Base-by-base conservation (phyloP, 2,329 filamentous ascomycete species). In the Ophiostoma himal-ulmi region DNA sequence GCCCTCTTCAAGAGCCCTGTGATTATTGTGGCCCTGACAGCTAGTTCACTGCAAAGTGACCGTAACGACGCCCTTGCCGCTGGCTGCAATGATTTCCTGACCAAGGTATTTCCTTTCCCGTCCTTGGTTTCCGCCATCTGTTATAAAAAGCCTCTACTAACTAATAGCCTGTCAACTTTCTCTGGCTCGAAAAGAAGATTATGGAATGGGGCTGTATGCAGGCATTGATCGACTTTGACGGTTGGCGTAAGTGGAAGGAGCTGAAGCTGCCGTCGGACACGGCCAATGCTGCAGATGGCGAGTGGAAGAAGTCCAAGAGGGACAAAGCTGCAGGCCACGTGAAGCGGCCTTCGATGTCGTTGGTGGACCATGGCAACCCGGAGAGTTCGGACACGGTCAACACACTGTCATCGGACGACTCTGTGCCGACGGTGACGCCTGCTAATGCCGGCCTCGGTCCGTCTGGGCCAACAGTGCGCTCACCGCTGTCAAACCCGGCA, bases 201-300 rank as follows among this genome's bases (percentile, higher is more conserved):
- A 97, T 96, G 81, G 95, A 99, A 83, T 99, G 95, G 95, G 95
- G 95, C 70, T 98, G 95, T 82, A 99, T 99, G 95, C 95, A 98
- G 82, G 95, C 95, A 11, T 85, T 99, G 34, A 98, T 99, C 77
- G 95, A 99, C 82, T 98, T 95, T 78, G 94, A 98, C 78, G 95
- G 95, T 73, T 99, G 95, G 95, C 88, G 94, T 70, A 93, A 93
- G 79, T 99, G 95, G 95, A 97, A 97, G 79, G 92, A 95, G 76
- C 94, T 67, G 20, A 67, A 67, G 65, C 65, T 67, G 65, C 65
- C 65, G 11, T 65, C 62, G 34, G 62, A 65, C 20, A 22, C 65
- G n/a, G 37, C 65, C 5, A 34, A 5, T 4, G 36, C 37, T 20
- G 62, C 62, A 20, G 65, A 44, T 5, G 65, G 7, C 39, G 39